These are phyloP conservation scores for Cytospora schulzeri DNA, from an alignment of 2,329 filamentous ascomycete genomes.

Conservation along the genomic window DNA sequence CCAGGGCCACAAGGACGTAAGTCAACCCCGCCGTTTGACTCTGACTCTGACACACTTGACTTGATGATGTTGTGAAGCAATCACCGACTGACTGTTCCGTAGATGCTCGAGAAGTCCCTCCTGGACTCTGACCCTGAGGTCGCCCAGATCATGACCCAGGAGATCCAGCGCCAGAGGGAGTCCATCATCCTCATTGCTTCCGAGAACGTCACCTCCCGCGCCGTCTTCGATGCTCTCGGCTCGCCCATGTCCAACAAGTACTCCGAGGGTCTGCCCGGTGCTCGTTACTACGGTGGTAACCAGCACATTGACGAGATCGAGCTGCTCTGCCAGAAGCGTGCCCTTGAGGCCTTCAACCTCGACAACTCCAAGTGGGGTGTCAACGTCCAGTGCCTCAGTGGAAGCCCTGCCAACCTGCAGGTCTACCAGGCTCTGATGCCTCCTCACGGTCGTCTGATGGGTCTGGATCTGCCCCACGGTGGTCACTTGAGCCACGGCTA, in stretches of 20 bases:
- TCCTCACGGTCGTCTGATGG: conserved; percentile 95
- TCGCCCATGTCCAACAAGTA: conserved; percentile 99
- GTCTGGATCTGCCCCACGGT: conserved; percentile 90
- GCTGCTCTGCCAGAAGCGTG: conserved; percentile 90
- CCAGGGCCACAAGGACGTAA: conserved; percentile 40
- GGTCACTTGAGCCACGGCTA: conserved; percentile 96
- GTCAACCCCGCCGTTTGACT: conserved; percentile 24
- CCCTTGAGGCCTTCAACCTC: conserved; percentile 86
- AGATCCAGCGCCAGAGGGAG: conserved; percentile 96
- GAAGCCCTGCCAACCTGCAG: conserved; percentile 94
- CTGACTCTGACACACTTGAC: background rate
- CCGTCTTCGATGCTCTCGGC: conserved; percentile 96
- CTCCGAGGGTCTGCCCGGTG: conserved; percentile 97
- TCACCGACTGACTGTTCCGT: conserved; percentile 34
- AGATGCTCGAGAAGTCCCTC: conserved; percentile 97
- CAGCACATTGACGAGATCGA: conserved; percentile 98
- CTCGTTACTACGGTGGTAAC: conserved; percentile 98
- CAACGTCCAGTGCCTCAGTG: conserved; percentile 93
- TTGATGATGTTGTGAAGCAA: conserved; percentile 15
- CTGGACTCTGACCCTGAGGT: conserved; percentile 92
- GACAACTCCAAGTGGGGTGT: conserved; percentile 93
- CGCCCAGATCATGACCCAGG: conserved; percentile 93
- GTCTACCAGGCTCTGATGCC: conserved; percentile 98
- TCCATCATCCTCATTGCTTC: conserved; percentile 98
- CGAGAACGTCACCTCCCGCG: conserved; percentile 98